Base-by-base conservation (phyloP, 2,329 filamentous ascomycete species). In the Pseudopithomyces chartarum region DNA sequence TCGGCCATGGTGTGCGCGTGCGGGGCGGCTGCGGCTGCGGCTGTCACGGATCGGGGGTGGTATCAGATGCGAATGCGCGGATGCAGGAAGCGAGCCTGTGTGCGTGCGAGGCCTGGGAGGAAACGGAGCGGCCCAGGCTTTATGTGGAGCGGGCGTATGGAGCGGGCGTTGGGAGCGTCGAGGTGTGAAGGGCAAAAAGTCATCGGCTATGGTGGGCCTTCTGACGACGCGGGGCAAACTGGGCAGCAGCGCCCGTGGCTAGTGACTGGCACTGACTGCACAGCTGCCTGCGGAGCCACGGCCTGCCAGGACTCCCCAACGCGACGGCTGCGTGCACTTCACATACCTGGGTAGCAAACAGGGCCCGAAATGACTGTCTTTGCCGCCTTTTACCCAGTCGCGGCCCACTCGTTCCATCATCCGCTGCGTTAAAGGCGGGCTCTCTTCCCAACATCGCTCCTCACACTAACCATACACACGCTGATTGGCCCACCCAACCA, bases 1-100 rank as follows among this genome's bases (percentile, higher is more conserved):
- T 93, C 88, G 69, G 93, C 90, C 92, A 97, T 97, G 59, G 47
- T 55, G 22, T 47, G 63, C 56, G 50, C 52, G 51, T 52, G 55
- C 40, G 52, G 49, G 53, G 29, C 40, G 17, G 32, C 17, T 54
- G 52, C 49, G 52, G 40, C 53, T 53, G 40, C 20, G 46, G 40
- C 53, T 53, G 40, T 23, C 46, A 49, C 42, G 44, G 20, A 22
- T 55, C 23, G 51, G 32, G 45, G 15, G 36, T 53, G 33, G 49
- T 29, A n/a, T 51, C 15, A 29, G 34, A 22, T 54, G 33, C 43
- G 36, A 17, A 40, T 17, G 45, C 44, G 36, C 29, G 53, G 49
- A 22, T 17, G 33, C 29, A 19, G 32, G 43, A 15, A 33, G 44
- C 29, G 12, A 34, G 29, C 29, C 15, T 39, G 36, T 53, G 34